Base-by-base conservation (phyloP, 352 stramenopile species). In the Pythium sp. region DNA sequence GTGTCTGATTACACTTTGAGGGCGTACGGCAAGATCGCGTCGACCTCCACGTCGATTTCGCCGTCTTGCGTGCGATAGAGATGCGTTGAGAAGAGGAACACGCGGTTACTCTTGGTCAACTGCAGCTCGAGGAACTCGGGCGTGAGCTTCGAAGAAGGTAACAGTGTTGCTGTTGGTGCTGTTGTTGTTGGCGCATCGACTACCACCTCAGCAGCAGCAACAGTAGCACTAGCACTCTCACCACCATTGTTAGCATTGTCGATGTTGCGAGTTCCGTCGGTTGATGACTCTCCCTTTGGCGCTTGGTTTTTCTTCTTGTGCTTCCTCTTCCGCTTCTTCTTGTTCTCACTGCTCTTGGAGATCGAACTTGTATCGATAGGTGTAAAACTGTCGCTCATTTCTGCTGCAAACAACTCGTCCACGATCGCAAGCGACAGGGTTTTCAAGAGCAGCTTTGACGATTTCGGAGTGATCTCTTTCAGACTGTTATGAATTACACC, bases 21-120 rank as follows among this genome's bases (percentile, higher is more conserved):
- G 1, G 58, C n/a, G 32, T 67, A 47, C 49, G 61, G 67, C 14
- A 72, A 26, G 46, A 72, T 68, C 51, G 68, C 68, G 24, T 73
- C 68, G 18, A 73, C 64, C 18, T 69, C 56, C 18, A 73, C 57
- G 12, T 54, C 22, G 26, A 71, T 28, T 8, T n/a, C 43, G 18
- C 68, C 68, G 9, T 47, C 14, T 26, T 54, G 24, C 9, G 64
- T 56, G 9, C 51, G 55, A 69, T 64, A 71, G 18, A 73, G 12
- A 41, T 70, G 62, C 34, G 64, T 63, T 38, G 63, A 73, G 34
- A 66, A 71, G 54, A 73, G 58, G 8, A 71, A 73, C n/a, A 47
- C 38, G 26, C 62, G 63, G 34, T 58, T 57, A 28, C 59, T 57
- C 18, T 32, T 61, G 5, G 49, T 64, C 30, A 73, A 43, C 2